Percentiles rank a stretch among this genome's conserved stretches.
phyloP scores from a whole-genome alignment of 805 yeast species.

The Ascoidea tarda region DNA sequence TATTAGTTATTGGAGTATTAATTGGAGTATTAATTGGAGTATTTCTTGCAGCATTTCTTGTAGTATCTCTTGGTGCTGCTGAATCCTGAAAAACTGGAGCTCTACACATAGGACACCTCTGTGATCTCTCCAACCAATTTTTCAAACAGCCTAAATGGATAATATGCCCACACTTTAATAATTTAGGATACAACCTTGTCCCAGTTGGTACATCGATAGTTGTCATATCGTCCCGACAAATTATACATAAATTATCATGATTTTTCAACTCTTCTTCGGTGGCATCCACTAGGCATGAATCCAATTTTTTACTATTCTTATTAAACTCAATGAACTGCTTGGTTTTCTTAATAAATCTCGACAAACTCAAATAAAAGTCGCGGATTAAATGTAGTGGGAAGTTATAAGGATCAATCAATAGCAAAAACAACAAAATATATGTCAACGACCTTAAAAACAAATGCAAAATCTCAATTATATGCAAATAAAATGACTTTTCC shows the following conservation, averaged over 20 bases:
- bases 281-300: constrained; percentile 49
- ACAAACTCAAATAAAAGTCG: constrained; percentile 27
- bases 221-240: constrained; percentile 85
- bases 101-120: constrained; percentile 87
- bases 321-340: constrained; percentile 24
- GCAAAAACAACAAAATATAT: constrained; percentile 30
- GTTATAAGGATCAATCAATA: constrained; percentile 29
- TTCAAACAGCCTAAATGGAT: constrained; percentile 82
- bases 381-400: constrained; percentile 34
- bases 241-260: constrained; percentile 52
- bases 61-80: neutral
- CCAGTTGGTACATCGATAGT: constrained; percentile 21
- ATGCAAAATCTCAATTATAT: constrained; percentile 39
- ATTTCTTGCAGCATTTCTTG: neutral
- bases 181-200: constrained; percentile 51
- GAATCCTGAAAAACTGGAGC: constrained; percentile 35
- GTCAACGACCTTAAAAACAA: constrained; percentile 31
- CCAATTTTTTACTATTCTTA: constrained; percentile 43
- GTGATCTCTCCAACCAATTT: constrained; percentile 87
- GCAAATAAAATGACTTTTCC: constrained; percentile 41
- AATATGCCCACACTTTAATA: constrained; percentile 72
- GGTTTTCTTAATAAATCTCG: constrained; percentile 20
- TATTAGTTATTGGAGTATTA: neutral
- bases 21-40: neutral
- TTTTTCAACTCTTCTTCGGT: constrained; percentile 43